These are phyloP conservation scores for Hypoxylon sp. DNA, from an alignment of 2,329 filamentous ascomycete species.

Conservation along the genomic window DNA sequence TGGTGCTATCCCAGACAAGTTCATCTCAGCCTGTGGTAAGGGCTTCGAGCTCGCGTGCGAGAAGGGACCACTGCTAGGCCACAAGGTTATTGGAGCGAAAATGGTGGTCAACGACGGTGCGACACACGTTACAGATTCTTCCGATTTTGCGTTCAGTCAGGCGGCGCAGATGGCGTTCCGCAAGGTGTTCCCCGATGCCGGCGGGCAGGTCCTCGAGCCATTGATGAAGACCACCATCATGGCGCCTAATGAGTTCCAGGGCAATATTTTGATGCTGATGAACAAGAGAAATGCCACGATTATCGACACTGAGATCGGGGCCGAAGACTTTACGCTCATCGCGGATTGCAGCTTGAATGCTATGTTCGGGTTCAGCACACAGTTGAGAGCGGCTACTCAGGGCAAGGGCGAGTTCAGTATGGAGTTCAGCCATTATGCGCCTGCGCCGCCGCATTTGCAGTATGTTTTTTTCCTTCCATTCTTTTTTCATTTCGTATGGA, in stretches of 20 bases:
- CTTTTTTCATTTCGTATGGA: background rate
- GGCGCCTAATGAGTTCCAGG: slow-evolving; percentile 97
- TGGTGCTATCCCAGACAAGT: slow-evolving; percentile 95
- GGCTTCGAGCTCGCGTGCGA: slow-evolving; percentile 88
- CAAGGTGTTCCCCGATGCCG: slow-evolving; percentile 87
- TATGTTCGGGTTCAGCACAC: slow-evolving; percentile 97
- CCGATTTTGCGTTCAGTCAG: slow-evolving; percentile 94
- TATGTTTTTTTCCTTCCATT: slow-evolving; percentile 63
- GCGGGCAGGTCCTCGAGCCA: slow-evolving; percentile 90
- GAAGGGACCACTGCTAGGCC: slow-evolving; percentile 91
- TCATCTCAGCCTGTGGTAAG: slow-evolving; percentile 93
- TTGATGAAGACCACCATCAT: slow-evolving; percentile 99
- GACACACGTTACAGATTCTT: slow-evolving; percentile 97
- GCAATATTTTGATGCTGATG: slow-evolving; percentile 91
- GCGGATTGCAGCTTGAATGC: slow-evolving; percentile 94
- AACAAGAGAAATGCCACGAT: slow-evolving; percentile 98
- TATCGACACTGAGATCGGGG: slow-evolving; percentile 92
- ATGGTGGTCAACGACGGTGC: slow-evolving; percentile 98
- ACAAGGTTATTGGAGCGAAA: slow-evolving; percentile 88
- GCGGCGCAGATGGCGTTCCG: slow-evolving; percentile 97
- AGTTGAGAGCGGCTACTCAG: slow-evolving; percentile 92
- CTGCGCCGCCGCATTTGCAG: slow-evolving; percentile 91
- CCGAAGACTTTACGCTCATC: slow-evolving; percentile 92
- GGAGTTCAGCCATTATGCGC: slow-evolving; percentile 97
- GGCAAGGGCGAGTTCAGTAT: slow-evolving; percentile 99